A percentile compares a stretch with the other conserved stretches of the same genome.
Evolutionary conservation across 108 stramenopile genomes (phyloP).

Genomic region (Discostella pseudostelligera): DNA sequence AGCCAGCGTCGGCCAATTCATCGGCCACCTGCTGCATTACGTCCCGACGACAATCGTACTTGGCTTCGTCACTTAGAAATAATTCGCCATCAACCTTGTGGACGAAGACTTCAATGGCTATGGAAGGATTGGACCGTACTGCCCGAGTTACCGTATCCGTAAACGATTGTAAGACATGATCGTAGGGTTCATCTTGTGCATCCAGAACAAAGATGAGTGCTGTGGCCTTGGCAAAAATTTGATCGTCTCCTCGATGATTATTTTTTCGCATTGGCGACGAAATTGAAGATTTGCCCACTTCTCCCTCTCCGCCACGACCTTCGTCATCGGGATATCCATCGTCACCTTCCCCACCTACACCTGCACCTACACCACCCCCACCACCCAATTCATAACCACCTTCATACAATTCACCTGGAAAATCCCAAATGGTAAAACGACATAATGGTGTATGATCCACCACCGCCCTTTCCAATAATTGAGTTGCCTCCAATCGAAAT

Average conservation of each 20-base stretch:
- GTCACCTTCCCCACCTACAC: slow-evolving; percentile 8
- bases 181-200: slow-evolving; percentile 91
- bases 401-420: slow-evolving; percentile 93
- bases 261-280: too few relatives aligned
- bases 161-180: slow-evolving; percentile 83
- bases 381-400: slow-evolving; percentile 26
- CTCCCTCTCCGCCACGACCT: neutral
- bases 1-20: slow-evolving; percentile 82
- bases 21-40: slow-evolving; percentile 88
- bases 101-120: slow-evolving; percentile 95
- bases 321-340: slow-evolving; percentile 11
- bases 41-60: slow-evolving; percentile 94
- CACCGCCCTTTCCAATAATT: slow-evolving; percentile 71
- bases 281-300: neutral
- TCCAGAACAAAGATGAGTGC: slow-evolving; percentile 86
- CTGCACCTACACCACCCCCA: slow-evolving; percentile 5
- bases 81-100: slow-evolving; percentile 99
- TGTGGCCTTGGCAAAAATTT: slow-evolving; percentile 55
- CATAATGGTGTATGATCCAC: slow-evolving; percentile 94
- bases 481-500: slow-evolving; percentile 91
- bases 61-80: slow-evolving; percentile 95
- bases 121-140: slow-evolving; percentile 80
- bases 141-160: slow-evolving; percentile 89
- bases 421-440: slow-evolving; percentile 98
- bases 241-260: slow-evolving; percentile 15